A percentile compares a stretch with the other conserved stretches of the same genome.
phyloP scores from a whole-genome alignment of 2,329 filamentous ascomycete genomes.

The Xylariaceae sp. region DNA sequence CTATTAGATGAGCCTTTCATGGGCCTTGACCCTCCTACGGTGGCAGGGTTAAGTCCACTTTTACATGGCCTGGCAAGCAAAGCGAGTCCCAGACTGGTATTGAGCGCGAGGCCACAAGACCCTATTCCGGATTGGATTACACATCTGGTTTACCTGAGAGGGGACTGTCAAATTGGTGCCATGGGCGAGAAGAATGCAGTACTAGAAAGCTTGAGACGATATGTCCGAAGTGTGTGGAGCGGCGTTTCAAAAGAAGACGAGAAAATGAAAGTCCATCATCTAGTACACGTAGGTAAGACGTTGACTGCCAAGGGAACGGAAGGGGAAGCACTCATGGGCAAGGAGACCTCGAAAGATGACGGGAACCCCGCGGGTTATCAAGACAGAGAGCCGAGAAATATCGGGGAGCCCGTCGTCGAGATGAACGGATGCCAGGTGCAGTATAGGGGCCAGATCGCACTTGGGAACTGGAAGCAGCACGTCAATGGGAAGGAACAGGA shows the following conservation, averaged over 20 bases:
- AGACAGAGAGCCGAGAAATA: slow-evolving; percentile 16
- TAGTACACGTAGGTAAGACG: slow-evolving; percentile 54
- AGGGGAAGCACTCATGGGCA: slow-evolving; percentile 41
- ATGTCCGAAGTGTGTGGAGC: slow-evolving; percentile 50
- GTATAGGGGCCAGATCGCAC: slow-evolving; percentile 75
- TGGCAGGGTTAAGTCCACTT: slow-evolving; percentile 70
- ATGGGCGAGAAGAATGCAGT: slow-evolving; percentile 69
- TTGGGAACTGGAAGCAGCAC: slow-evolving; percentile 78
- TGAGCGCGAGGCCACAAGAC: slow-evolving; percentile 84
- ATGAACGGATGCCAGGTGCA: slow-evolving; percentile 83
- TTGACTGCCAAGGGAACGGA: slow-evolving; percentile 46
- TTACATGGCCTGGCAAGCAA: slow-evolving; percentile 68
- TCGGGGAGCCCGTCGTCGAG: slow-evolving; percentile 75
- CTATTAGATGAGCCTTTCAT: slow-evolving; percentile 94
- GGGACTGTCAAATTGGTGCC: slow-evolving; percentile 64
- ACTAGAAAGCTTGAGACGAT: slow-evolving; percentile 53
- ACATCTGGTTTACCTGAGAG: slow-evolving; percentile 73
- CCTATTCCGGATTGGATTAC: slow-evolving; percentile 88
- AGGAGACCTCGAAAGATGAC: slow-evolving; percentile 24
- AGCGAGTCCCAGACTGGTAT: slow-evolving; percentile 70
- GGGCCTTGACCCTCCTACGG: slow-evolving; percentile 87
- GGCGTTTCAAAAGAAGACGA: slow-evolving; percentile 50
- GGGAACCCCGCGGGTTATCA: slow-evolving; percentile 19
- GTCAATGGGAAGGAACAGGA: slow-evolving; percentile 51
- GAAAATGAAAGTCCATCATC: slow-evolving; percentile 49